These are phyloP conservation scores for Imleria badia DNA, from an alignment of 768 basidiomycete species.

Conservation along the genomic window DNA sequence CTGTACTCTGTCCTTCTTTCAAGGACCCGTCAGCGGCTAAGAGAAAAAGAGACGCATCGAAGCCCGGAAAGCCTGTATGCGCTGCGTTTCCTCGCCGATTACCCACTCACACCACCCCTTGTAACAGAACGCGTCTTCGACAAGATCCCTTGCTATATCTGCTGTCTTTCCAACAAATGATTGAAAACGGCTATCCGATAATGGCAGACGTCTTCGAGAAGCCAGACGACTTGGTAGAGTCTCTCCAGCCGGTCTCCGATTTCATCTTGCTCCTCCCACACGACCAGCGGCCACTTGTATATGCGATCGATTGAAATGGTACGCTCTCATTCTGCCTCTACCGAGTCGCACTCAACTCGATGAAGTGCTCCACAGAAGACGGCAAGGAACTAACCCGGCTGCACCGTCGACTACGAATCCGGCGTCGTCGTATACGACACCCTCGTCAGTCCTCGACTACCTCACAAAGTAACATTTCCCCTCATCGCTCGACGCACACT, in stretches of 20 bases:
- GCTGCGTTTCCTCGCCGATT: neutral
- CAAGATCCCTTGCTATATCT: slow-evolving; percentile 68
- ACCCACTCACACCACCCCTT: slow-evolving; percentile 7
- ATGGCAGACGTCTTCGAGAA: slow-evolving; percentile 69
- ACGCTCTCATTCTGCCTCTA: slow-evolving; percentile 15
- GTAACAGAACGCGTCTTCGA: slow-evolving; percentile 62
- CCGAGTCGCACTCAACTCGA: neutral
- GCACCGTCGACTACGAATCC: slow-evolving; percentile 74
- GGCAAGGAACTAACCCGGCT: slow-evolving; percentile 86
- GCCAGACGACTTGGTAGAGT: slow-evolving; percentile 79
- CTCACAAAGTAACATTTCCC: slow-evolving; percentile 78
- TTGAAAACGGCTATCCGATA: slow-evolving; percentile 90
- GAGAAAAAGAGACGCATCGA: slow-evolving; percentile 71
- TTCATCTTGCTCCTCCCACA: slow-evolving; percentile 32
- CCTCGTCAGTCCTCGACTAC: slow-evolving; percentile 93
- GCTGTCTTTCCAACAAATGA: slow-evolving; percentile 81
- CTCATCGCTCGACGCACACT: neutral
- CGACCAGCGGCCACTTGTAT: slow-evolving; percentile 48
- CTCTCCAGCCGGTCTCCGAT: slow-evolving; percentile 47
- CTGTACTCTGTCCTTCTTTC: slow-evolving; percentile 83
- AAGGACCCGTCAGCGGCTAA: slow-evolving; percentile 71
- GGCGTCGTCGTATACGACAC: slow-evolving; percentile 81
- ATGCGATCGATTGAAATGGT: slow-evolving; percentile 99
- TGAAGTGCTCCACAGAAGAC: slow-evolving; percentile 82
- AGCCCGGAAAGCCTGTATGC: slow-evolving; percentile 40